These are phyloP conservation scores for Vanrija humicola DNA, from an alignment of 1,284 basidiomycete species.

Conservation along the genomic window DNA sequence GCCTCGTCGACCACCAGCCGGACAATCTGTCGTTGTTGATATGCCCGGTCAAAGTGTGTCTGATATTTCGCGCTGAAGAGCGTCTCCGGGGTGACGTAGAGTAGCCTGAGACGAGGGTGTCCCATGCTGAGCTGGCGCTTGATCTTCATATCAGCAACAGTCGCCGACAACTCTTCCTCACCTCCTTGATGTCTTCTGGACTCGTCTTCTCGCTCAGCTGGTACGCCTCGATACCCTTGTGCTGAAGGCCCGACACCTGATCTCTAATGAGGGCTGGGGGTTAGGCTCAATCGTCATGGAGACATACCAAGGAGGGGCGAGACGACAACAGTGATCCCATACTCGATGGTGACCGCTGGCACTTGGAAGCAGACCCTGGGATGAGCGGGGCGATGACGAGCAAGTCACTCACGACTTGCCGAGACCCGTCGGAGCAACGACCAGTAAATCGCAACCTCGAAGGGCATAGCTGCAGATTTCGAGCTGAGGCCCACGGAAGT, in stretches of 20 bases:
- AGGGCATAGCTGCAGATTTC: constrained; percentile 69
- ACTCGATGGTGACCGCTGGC: constrained; percentile 67
- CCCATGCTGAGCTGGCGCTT: constrained; percentile 60
- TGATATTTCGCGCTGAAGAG: constrained; percentile 59
- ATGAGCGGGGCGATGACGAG: background rate
- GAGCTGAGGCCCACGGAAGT: constrained; percentile 70
- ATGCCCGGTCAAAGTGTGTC: constrained; percentile 54
- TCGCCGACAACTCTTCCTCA: constrained; percentile 28
- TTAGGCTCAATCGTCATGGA: background rate
- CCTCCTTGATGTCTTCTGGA: constrained; percentile 56
- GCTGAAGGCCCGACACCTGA: constrained; percentile 64
- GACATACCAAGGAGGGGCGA: constrained; percentile 68
- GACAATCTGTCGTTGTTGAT: constrained; percentile 59
- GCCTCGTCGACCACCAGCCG: constrained; percentile 80
- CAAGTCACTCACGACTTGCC: constrained; percentile 62
- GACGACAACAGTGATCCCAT: constrained; percentile 71
- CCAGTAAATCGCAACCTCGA: constrained; percentile 67
- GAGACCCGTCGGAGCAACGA: constrained; percentile 82
- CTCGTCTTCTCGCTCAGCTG: constrained; percentile 66
- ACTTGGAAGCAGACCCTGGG: constrained; percentile 74
- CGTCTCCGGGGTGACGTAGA: constrained; percentile 78
- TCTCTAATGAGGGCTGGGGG: constrained; percentile 73
- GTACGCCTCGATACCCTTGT: constrained; percentile 58
- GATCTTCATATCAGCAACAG: constrained; percentile 52
- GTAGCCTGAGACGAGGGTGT: constrained; percentile 59